Conservation (phyloP, 805 yeast species). For the Candida germanica region DNA sequence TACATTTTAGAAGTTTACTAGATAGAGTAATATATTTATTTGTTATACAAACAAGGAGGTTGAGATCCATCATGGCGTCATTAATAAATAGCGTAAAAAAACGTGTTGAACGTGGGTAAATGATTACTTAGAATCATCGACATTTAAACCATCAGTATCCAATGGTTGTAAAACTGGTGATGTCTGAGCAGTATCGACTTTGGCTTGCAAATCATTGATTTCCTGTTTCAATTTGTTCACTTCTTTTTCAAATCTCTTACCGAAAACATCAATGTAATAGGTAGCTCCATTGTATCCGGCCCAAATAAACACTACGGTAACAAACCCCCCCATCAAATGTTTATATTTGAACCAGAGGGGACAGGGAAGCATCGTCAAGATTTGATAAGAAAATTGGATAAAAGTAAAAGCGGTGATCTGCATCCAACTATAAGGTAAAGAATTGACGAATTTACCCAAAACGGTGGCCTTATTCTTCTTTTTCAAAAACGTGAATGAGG, state of each 20-base stretch:
- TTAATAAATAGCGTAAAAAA: no score
- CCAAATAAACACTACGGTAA: constrained; percentile 67
- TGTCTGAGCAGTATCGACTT: constrained; percentile 16
- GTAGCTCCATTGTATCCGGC: constrained; percentile 95
- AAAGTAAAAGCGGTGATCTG: constrained; percentile 85
- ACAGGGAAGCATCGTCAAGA: constrained; percentile 81
- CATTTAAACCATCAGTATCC: constrained; percentile 2
- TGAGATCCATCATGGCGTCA: no score
- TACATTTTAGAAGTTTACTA: constrained; percentile 92
- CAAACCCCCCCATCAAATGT: constrained; percentile 61
- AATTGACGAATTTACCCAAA: constrained; percentile 75
- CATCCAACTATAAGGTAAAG: constrained; percentile 73
- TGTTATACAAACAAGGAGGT: no score
- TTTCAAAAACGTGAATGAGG: constrained; percentile 83
- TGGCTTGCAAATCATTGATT: constrained; percentile 57
- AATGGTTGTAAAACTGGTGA: constrained; percentile 17
- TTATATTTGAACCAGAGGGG: constrained; percentile 83
- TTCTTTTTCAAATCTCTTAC: constrained; percentile 84
- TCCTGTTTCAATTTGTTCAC: constrained; percentile 68
- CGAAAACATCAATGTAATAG: constrained; percentile 88
- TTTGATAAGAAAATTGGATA: constrained; percentile 84
- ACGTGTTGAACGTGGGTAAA: background rate
- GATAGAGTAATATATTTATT: constrained; percentile 8
- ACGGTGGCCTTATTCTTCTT: constrained; percentile 61
- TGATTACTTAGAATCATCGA: background rate